Evolutionary conservation across 148 eudicot species (phyloP).

Genomic region (Rhododendron molle): DNA sequence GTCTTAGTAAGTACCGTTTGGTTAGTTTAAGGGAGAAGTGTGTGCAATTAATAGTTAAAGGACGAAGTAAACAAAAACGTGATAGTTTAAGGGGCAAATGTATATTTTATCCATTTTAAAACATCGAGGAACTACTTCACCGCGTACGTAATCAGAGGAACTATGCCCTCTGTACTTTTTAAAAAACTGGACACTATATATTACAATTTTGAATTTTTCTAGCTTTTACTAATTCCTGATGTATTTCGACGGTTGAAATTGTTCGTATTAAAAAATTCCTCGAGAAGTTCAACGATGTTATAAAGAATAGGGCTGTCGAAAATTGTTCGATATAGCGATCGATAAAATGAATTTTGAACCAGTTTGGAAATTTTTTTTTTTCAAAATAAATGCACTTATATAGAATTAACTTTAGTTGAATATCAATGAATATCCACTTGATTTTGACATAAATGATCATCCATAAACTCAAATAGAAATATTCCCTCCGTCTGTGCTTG

Average conservation of each 20-base stretch:
- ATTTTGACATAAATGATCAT: neutral
- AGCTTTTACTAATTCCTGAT: neutral
- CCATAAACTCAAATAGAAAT: neutral
- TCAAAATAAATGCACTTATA: neutral
- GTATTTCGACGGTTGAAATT: too few relatives aligned
- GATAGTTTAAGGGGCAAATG: too few relatives aligned
- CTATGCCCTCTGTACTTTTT: too few relatives aligned
- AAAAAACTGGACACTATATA: neutral
- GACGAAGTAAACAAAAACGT: too few relatives aligned
- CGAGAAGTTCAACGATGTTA: neutral
- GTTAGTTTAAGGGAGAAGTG: too few relatives aligned
- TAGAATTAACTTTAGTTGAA: neutral
- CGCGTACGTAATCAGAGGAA: neutral
- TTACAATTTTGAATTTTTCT: too few relatives aligned
- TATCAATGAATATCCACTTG: neutral
- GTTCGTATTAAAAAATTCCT: too few relatives aligned
- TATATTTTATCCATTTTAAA: too few relatives aligned
- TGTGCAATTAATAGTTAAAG: too few relatives aligned
- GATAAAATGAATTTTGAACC: neutral
- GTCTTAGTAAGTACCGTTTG: too few relatives aligned
- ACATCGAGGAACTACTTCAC: neutral
- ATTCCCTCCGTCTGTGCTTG: too few relatives aligned
- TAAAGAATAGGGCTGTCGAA: too few relatives aligned
- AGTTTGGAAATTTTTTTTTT: neutral
- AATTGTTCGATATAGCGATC: neutral